Evolutionary conservation across 1,284 basidiomycete species (phyloP), one percentile per base, ranked within the genome.

Genomic region (Cutaneotrichosporon spelunceum): DNA sequence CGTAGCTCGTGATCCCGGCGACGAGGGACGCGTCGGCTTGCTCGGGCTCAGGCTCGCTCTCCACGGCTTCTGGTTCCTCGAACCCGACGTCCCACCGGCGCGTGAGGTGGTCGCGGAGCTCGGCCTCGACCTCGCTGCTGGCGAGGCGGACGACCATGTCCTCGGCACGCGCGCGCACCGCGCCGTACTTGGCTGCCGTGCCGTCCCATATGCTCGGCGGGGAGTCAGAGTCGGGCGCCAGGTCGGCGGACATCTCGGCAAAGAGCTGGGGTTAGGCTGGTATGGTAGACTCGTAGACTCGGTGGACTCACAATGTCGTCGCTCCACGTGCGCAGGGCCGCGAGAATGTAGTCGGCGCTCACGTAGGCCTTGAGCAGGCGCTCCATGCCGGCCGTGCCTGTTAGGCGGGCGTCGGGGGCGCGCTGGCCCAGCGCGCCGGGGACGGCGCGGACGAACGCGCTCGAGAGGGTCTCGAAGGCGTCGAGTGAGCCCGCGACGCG

Each of bases 381-480:
- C 69, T 88, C 86, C 11, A 89, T 83, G 8, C 92, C 93, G 56
- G 88, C 87, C 4, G 88, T 91, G 39, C 85, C 85, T 0, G 90
- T 91, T 64, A 92, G 65, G 34, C 59, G 52, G 7, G 52, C 11
- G 39, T 58, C 57, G 5, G 45, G 29, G 19, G 27, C 36, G 2
- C 62, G 49, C 11, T 57, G 45, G 1, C 50, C 56, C 34, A 94
- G 82, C 5, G 90, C 91, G 5, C 94, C 95, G 0, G 95, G 93
- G 7, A 98, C 92, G 3, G 89, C 89, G 5, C 93, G 87, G 30
- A 93, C 85, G 68, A 99, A 87, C 0, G 88, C 86, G 21, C 89
- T 91, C 1, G 91, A 91, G 4, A 96, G 81, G 0, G 87, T 88
- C 77, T 98, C 95, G 70, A 97, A 97, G 0, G 93, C 93, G 69